Percentiles rank a stretch among this genome's conserved stretches.
phyloP scores from a whole-genome alignment of 805 yeast species.

The Kuraishia borneana region DNA sequence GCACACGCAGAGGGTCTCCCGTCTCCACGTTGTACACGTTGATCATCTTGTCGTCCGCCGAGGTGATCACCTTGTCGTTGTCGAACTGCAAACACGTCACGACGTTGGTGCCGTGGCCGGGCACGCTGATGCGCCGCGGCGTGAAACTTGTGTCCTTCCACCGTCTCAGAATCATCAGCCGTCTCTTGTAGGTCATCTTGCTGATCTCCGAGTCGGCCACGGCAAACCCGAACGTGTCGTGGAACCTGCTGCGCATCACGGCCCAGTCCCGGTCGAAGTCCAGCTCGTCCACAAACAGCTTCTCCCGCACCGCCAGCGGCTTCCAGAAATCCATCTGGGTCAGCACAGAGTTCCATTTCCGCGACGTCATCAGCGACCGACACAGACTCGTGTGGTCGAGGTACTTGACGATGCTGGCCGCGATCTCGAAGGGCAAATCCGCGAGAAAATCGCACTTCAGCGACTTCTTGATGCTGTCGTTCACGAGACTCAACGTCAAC shows the following conservation, averaged over 20 bases:
- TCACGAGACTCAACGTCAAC: constrained; percentile 48
- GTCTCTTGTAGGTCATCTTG: constrained; percentile 50
- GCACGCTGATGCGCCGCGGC: constrained; percentile 57
- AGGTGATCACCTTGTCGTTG: constrained; percentile 81
- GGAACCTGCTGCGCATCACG: background rate
- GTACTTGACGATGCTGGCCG: constrained; percentile 49
- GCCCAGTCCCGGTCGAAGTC: background rate
- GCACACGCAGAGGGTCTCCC: constrained; percentile 50
- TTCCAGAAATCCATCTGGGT: constrained; percentile 62
- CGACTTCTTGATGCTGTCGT: constrained; percentile 35
- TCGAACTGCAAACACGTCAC: constrained; percentile 93
- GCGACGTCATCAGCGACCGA: constrained; percentile 52
- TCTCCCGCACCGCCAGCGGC: constrained; percentile 33
- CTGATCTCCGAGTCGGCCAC: constrained; percentile 13
- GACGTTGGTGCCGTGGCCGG: constrained; percentile 68
- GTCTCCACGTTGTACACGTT: constrained; percentile 69
- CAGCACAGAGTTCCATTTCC: constrained; percentile 57
- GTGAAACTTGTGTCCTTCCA: constrained; percentile 71
- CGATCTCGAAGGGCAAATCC: constrained; percentile 65
- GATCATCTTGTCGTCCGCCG: constrained; percentile 80
- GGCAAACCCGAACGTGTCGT: background rate
- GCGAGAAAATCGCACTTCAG: constrained; percentile 66
- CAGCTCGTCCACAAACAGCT: background rate
- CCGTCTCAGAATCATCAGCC: constrained; percentile 44
- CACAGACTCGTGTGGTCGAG: constrained; percentile 56